phyloP scores from a whole-genome alignment of 2,329 filamentous ascomycete genomes.

The Gaeumannomyces tritici region DNA sequence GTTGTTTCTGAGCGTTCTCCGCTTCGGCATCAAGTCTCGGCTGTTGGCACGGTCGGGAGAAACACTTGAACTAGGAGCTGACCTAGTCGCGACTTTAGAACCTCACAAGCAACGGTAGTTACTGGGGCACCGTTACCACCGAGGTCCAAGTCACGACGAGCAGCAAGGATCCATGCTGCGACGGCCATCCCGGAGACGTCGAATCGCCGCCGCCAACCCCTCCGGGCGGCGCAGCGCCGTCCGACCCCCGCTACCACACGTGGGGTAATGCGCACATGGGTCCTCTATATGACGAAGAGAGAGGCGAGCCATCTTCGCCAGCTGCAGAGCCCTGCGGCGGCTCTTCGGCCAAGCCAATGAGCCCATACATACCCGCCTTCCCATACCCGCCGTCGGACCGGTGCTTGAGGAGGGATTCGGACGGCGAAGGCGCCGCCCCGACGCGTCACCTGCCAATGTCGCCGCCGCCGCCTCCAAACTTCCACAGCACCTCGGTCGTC shows the following conservation, averaged over 20 bases:
- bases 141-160: conserved; percentile 35
- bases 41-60: too few relatives aligned
- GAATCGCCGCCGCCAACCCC: conserved; percentile 12
- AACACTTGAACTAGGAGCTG: background rate
- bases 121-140: conserved; percentile 42
- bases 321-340: background rate
- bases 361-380: background rate
- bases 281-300: background rate
- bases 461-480: background rate
- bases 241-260: conserved; percentile 7
- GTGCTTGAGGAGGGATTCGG: background rate
- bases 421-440: background rate
- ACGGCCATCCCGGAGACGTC: conserved; percentile 5
- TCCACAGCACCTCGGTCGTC: background rate
- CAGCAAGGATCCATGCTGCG: conserved; percentile 11
- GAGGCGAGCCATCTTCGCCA: background rate
- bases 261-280: conserved; percentile 2
- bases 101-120: conserved; percentile 20
- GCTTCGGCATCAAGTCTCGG: too few relatives aligned
- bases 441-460: background rate
- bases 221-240: conserved; percentile 3
- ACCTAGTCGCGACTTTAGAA: conserved; percentile 7
- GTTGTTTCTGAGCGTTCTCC: background rate
- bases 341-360: background rate
- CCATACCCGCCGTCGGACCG: background rate